A percentile compares a stretch with the other conserved stretches of the same genome.
Conservation (phyloP, 148 eudicot genomes). For the Polygonum aviculare region DNA sequence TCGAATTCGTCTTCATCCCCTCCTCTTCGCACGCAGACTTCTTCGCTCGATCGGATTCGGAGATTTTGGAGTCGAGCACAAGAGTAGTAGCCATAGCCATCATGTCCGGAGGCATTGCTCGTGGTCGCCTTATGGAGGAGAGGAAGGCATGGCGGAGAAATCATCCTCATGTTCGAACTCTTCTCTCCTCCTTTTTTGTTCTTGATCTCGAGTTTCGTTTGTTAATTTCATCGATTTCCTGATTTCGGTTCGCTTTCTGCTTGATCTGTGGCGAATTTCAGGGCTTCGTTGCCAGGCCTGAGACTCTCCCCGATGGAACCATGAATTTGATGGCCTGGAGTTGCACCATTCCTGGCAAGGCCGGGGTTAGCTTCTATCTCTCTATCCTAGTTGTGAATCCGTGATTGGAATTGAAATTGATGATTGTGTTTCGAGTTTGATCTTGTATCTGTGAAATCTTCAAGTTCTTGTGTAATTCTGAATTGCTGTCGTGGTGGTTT, state of each 20-base stretch:
- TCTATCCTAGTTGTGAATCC: background rate
- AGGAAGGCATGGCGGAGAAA: slow-evolving; percentile 83
- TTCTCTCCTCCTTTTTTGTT: background rate
- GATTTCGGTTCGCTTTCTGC: background rate
- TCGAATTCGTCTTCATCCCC: slow-evolving; percentile 4
- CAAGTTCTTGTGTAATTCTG: background rate
- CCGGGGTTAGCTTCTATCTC: slow-evolving; percentile 36
- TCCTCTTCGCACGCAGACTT: background rate
- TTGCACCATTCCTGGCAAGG: slow-evolving; percentile 77
- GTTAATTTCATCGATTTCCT: background rate
- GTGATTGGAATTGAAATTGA: background rate
- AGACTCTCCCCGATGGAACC: slow-evolving; percentile 55
- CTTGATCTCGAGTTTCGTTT: background rate
- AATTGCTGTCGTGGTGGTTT: background rate
- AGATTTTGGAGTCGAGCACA: too few species aligned
- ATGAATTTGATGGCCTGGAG: slow-evolving; percentile 75
- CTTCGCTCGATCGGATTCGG: background rate
- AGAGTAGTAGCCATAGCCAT: slow-evolving; percentile 4
- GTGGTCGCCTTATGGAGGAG: slow-evolving; percentile 76
- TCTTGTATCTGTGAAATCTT: too few species aligned
- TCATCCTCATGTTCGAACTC: slow-evolving; percentile 58
- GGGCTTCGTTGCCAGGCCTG: slow-evolving; percentile 96
- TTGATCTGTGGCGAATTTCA: slow-evolving; percentile 9
- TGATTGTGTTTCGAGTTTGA: background rate
- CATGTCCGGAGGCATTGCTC: slow-evolving; percentile 77